Base-by-base conservation (phyloP, 768 basidiomycete genomes). In the Leccinum ochraceum region DNA sequence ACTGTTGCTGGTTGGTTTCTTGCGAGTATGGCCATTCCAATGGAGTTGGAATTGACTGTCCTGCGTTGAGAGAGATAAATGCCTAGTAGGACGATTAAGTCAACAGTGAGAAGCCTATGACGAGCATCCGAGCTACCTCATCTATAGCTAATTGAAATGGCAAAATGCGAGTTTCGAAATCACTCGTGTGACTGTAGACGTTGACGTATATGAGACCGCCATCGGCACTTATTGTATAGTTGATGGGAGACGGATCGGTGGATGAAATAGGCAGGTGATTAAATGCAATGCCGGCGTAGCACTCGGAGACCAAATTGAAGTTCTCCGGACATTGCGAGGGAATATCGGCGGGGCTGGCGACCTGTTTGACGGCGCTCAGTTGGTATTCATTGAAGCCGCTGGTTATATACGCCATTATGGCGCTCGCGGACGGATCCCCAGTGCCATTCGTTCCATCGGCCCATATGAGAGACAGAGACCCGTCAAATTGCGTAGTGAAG, bases 221-320 rank as follows among this genome's bases (percentile, higher is more conserved):
- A 69, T 92, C 91, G 0, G 84, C 87, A 37, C 79, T 76, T 57
- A 93, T 81, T 0, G 89, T 92, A 69, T 92, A 93, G 62, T 87
- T 85, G 63, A 89, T 66, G 6, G 80, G 72, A 10, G 60, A 65
- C 9, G 60, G 53, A 42, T 69, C 71, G n/a, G 69, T 66, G 17
- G 67, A 59, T 16, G 75, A 71, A 0, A 74, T 65, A 2, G 88
- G 85, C 32, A 90, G 76, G 51, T 81, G 78, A 63, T 81, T 78
- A 71, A 93, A 90, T 0, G 80, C 74, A 14, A 93, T 71, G 3
- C 79, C 90, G 1, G 85, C 88, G 65, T 81, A 93, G 70, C 91
- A 93, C 59, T 84, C 77, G 3, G 89, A 90, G 54, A 83, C 79
- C 8, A 80, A 65, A 54, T 88, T 86, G 76, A 88, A 91, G 74